These are phyloP conservation scores for Penicillium flavigenum DNA, from an alignment of 495 filamentous ascomycete species.

Conservation along the genomic window DNA sequence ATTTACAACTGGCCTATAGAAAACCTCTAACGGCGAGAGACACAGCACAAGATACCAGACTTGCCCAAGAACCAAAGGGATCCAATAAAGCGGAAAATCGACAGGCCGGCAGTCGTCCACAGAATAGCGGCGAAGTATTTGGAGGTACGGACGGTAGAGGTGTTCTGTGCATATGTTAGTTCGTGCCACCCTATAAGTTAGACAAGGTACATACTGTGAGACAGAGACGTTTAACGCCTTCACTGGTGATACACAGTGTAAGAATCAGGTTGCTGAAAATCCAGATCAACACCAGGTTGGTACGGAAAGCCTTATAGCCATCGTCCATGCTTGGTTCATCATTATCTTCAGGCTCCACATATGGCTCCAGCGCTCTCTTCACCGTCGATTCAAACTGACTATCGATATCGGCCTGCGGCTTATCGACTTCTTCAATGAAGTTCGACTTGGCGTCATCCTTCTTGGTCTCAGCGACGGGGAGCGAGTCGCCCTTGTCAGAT, in stretches of 20 bases:
- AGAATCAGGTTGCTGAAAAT: slow-evolving; percentile 89
- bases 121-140: slow-evolving; percentile 88
- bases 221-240: slow-evolving; percentile 73
- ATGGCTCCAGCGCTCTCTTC: slow-evolving; percentile 83
- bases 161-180: slow-evolving; percentile 23
- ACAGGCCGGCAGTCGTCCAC: slow-evolving; percentile 80
- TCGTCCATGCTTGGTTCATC: slow-evolving; percentile 86
- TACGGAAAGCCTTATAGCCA: slow-evolving; percentile 97
- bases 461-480: slow-evolving; percentile 80
- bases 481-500: slow-evolving; percentile 89
- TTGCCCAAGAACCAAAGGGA: slow-evolving; percentile 87
- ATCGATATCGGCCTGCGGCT: slow-evolving; percentile 97
- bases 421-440: slow-evolving; percentile 92
- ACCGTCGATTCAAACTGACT: slow-evolving; percentile 94
- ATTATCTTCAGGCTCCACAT: slow-evolving; percentile 63
- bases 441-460: slow-evolving; percentile 80
- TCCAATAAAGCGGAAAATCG: slow-evolving; percentile 81
- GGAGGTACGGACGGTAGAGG: slow-evolving; percentile 68
- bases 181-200: background rate
- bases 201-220: slow-evolving; percentile 63
- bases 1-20: slow-evolving; percentile 21
- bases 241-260: slow-evolving; percentile 79
- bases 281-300: slow-evolving; percentile 84
- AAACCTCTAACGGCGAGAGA: slow-evolving; percentile 58
- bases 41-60: slow-evolving; percentile 90